A percentile compares a stretch with the other conserved stretches of the same genome.
Evolutionary conservation across 352 stramenopile genomes (phyloP).

Genomic region (Phytopythium helicoides): DNA sequence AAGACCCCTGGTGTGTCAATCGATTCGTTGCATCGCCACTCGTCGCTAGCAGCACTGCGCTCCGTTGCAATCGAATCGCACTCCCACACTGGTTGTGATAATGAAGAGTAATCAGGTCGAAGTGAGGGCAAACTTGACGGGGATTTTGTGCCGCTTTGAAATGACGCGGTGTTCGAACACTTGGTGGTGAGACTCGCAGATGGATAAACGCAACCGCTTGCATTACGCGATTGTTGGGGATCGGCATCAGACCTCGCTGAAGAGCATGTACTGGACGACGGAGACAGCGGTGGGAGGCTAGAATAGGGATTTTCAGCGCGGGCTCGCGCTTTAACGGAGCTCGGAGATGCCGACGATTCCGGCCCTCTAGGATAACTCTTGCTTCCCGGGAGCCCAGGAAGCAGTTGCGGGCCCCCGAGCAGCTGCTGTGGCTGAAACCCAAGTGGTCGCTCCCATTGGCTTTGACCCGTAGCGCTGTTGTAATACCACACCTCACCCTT

Average conservation of each 20-base stretch:
- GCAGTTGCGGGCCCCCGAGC: conserved; percentile 8
- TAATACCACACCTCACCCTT: conserved; percentile 79
- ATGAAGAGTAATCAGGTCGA: conserved; percentile 23
- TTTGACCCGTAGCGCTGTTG: conserved; percentile 63
- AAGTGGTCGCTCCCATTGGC: conserved; percentile 67
- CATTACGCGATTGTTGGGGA: conserved; percentile 6
- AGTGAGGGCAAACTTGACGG: conserved; percentile 24
- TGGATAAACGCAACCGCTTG: neutral
- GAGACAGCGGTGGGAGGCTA: conserved; percentile 28
- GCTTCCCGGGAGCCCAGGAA: conserved; percentile 15
- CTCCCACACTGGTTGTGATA: conserved; percentile 48
- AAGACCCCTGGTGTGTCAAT: neutral
- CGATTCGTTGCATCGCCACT: conserved; percentile 23
- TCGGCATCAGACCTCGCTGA: conserved; percentile 33
- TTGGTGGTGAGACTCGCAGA: conserved; percentile 5
- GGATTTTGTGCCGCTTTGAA: conserved; percentile 3
- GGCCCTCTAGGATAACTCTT: neutral
- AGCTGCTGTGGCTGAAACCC: conserved; percentile 8
- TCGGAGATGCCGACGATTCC: neutral
- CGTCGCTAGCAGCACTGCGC: conserved; percentile 45
- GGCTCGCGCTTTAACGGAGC: too few species aligned
- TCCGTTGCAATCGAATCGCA: conserved; percentile 60
- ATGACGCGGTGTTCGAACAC: neutral
- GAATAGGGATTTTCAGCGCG: neutral
- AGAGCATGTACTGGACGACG: conserved; percentile 25